Percentiles rank a stretch among this genome's conserved stretches.
phyloP scores from a whole-genome alignment of 2,329 filamentous ascomycete species.

The Alternaria arborescens region DNA sequence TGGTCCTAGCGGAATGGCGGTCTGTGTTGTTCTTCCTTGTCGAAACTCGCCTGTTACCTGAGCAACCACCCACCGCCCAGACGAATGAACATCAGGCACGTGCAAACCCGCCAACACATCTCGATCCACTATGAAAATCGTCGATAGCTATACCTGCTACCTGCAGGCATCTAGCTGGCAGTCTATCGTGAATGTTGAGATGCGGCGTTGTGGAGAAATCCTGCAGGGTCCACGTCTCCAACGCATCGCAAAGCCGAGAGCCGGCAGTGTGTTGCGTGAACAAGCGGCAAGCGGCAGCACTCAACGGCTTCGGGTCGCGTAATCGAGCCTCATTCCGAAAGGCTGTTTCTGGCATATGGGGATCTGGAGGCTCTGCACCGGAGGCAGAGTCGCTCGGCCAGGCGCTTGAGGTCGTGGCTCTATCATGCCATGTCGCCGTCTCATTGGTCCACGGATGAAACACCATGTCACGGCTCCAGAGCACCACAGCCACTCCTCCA shows the following conservation, averaged over 20 bases:
- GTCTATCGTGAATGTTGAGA: neutral
- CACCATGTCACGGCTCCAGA: constrained; percentile 24
- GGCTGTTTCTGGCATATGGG: constrained; percentile 17
- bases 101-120: constrained; percentile 18
- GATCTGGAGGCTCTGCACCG: constrained; percentile 16
- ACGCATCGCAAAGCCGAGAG: neutral
- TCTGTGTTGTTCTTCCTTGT: constrained; percentile 36
- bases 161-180: neutral
- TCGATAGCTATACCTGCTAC: neutral
- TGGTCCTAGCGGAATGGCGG: constrained; percentile 26
- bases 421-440: constrained; percentile 16
- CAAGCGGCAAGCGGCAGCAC: constrained; percentile 7
- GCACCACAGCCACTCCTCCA: constrained; percentile 44
- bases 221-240: neutral
- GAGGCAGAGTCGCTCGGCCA: constrained; percentile 24
- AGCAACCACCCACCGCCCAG: constrained; percentile 27
- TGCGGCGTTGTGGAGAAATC: neutral
- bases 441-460: constrained; percentile 43
- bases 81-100: constrained; percentile 24
- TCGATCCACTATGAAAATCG: constrained; percentile 6
- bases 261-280: neutral
- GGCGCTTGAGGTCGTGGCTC: constrained; percentile 27
- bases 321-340: neutral
- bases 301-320: constrained; percentile 4
- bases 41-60: constrained; percentile 29